Evolutionary conservation across 352 stramenopile genomes (phyloP).

Genomic region (Elongisporangium undulatum): DNA sequence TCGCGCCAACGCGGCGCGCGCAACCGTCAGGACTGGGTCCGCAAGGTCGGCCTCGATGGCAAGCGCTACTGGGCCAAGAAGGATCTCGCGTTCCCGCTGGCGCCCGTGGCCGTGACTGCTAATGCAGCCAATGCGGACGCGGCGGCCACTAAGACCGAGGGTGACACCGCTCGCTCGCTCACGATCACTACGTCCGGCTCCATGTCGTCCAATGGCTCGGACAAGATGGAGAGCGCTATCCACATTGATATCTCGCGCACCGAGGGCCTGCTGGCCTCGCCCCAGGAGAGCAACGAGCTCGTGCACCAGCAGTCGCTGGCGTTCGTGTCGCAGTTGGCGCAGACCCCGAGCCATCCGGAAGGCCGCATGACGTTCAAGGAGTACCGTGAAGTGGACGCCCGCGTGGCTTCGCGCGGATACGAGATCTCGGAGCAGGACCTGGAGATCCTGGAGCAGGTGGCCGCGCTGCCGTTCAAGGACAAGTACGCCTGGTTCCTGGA

Average conservation of each 20-base stretch:
- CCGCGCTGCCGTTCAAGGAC: slow-evolving; percentile 82
- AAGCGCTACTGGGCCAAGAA: slow-evolving; percentile 83
- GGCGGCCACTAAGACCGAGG: slow-evolving; percentile 11
- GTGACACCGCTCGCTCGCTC: slow-evolving; percentile 13
- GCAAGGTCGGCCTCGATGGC: slow-evolving; percentile 74
- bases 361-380: slow-evolving; percentile 88
- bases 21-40: slow-evolving; percentile 82
- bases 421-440: slow-evolving; percentile 87
- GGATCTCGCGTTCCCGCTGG: slow-evolving; percentile 48
- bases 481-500: slow-evolving; percentile 87
- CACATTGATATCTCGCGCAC: slow-evolving; percentile 36
- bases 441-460: slow-evolving; percentile 83
- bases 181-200: slow-evolving; percentile 6
- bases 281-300: slow-evolving; percentile 48
- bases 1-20: slow-evolving; percentile 70
- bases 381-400: slow-evolving; percentile 82
- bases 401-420: slow-evolving; percentile 79
- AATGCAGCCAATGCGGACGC: neutral
- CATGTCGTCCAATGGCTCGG: slow-evolving; percentile 6
- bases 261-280: slow-evolving; percentile 1
- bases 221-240: slow-evolving; percentile 9
- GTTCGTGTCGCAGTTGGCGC: slow-evolving; percentile 82
- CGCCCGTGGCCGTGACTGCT: slow-evolving; percentile 6
- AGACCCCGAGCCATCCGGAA: slow-evolving; percentile 75
- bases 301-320: slow-evolving; percentile 79